Evolutionary conservation across 2,329 filamentous ascomycete species (phyloP), one percentile per base, ranked within the genome.

Genomic region (Nemania sp.): DNA sequence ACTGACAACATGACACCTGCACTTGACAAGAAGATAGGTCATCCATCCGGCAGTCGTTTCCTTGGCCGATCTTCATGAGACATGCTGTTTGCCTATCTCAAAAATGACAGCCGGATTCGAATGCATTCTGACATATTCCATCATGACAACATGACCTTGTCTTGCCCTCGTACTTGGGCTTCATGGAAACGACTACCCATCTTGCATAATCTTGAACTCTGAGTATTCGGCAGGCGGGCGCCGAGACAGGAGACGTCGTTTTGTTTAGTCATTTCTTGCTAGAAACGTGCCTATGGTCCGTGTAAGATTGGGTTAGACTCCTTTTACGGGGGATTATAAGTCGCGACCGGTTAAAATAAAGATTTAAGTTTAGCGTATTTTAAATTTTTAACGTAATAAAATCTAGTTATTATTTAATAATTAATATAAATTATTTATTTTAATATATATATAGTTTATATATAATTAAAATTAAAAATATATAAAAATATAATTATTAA

Each of bases 151-250:
- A 30, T 42, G 24, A 5, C 30, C 33, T 4, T 49, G 46, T 31
- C 43, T 42, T 12, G 28, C n/a, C n/a, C 26, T 28, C 6, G 6
- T 28, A 6, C 5, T 44, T 46, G 54, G 49, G 43, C 23, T 40
- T 43, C 49, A 37, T 14, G 28, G 9, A 31, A 31, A 31, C n/a
- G 9, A 56, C 49, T 40, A 49, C 46, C 41, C 42, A 20, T n/a
- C 45, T 46, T 54, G 50, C 54, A 57, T 46, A 49, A 53, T 43
- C 37, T 48, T 53, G 50, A 20, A 53, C 36, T 26, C n/a, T 26
- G 11, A 7, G 33, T 33, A 45, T 39, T 23, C 17, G 20, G 12
- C 15, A 22, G 8, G 26, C 37, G 26, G 5, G 23, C 34, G 36
- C 43, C 34, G n/a, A n/a, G n/a, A 33, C 23, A 48, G 37, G 14